Base-by-base conservation (phyloP, 1,139 yeast species). In the Hansenula lynferdii region DNA sequence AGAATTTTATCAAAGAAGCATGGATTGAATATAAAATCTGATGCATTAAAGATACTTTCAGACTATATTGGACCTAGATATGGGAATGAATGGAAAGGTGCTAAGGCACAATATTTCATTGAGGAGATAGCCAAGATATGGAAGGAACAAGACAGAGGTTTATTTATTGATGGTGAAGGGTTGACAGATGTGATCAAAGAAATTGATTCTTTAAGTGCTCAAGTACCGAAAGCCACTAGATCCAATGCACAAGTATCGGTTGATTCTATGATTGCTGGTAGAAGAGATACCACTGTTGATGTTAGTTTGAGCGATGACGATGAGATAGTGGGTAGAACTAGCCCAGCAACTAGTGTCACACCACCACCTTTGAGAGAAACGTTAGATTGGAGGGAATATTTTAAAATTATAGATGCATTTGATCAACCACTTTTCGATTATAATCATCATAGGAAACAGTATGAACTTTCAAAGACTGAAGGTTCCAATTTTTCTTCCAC, bases 1-100 rank as follows among this genome's bases (percentile, higher is more conserved):
- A 69, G 98, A 32, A 75, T 90, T 2, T 62, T 92, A 16, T 86
- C 97, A 4, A 92, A 89, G 61, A 92, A 92, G 56, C 92, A 89
- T 59, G 97, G 97, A 0, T 70, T 92, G 20, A 90, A 90, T 57
- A 75, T 92, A 46, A 89, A 92, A 53, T 80, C 96, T 0, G 83
- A 85, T 44, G 97, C 97, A 0, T 67, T 92, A 18, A 73, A 71
- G 34, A 72, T 75, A 1, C 65, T 94, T 35, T 86, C 97, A 0
- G 80, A 79, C 17, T 74, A 75, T 40, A 70, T 92, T 28, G 92
- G 97, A 8, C 69, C 69, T 34, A 72, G 74, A 37, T 90, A 81
- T 61, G 97, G 98, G 4, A 75, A 75, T 10, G 90, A 86, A 34
- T 92, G 98, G 98, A 75, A 83, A 51, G 77, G 86, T 15, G 64